phyloP scores from a whole-genome alignment of 208 protist species.

The Strigomonas culicis region DNA sequence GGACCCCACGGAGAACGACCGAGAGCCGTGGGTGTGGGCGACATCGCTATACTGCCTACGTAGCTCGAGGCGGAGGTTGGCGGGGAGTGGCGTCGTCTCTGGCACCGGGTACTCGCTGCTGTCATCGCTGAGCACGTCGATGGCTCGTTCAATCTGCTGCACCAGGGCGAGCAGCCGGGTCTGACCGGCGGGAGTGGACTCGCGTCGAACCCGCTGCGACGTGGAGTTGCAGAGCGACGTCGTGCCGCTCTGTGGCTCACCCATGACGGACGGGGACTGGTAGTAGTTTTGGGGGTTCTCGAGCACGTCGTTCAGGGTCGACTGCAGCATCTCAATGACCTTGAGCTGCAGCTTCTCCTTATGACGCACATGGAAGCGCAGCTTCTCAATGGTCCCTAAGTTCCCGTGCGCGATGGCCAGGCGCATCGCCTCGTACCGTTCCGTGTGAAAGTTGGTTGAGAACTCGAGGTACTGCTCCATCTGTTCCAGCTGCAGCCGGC shows the following conservation, averaged over 20 bases:
- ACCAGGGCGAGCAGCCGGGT: neutral
- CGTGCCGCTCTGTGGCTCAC: too few relatives aligned
- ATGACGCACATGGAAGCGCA: conserved; percentile 10
- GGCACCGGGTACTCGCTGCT: conserved; percentile 4
- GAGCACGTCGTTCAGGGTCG: neutral
- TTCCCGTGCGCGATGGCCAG: neutral
- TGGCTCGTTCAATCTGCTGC: conserved; percentile 3
- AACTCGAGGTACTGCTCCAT: neutral
- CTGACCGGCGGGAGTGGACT: neutral
- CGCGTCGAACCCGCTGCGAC: too few relatives aligned
- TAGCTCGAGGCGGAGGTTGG: neutral
- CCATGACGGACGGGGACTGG: too few relatives aligned
- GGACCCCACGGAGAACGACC: too few relatives aligned
- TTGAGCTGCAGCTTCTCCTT: conserved; percentile 2
- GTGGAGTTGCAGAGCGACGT: too few relatives aligned
- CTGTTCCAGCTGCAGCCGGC: neutral
- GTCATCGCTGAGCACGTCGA: conserved; percentile 10
- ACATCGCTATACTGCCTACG: neutral
- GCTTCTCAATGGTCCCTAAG: conserved; percentile 7
- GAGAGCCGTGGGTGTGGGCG: neutral
- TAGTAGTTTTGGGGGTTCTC: neutral
- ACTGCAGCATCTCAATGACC: conserved; percentile 8
- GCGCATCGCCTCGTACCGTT: neutral
- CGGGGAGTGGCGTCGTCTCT: conserved; percentile 5
- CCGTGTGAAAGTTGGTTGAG: neutral